Evolutionary conservation across 805 yeast genomes (phyloP).

Genomic region (Torulaspora delbrueckii): DNA sequence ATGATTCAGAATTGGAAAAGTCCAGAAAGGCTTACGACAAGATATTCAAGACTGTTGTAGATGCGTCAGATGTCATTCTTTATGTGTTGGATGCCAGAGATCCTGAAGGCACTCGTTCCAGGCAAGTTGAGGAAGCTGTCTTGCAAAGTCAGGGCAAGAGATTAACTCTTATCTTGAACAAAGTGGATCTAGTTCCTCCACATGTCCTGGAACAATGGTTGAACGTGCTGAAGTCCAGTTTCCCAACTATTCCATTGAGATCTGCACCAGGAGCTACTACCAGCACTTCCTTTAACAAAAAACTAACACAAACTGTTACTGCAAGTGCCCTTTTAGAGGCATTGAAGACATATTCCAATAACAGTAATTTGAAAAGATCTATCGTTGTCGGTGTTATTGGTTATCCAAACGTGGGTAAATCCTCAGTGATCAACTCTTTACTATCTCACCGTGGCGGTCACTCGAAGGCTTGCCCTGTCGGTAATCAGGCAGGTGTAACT

Average conservation of each 20-base stretch:
- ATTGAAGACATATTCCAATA: conserved; percentile 77
- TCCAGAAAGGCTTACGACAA: conserved; percentile 91
- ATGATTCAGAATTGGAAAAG: conserved; percentile 52
- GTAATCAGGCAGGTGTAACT: conserved; percentile 97
- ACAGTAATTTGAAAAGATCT: conserved; percentile 80
- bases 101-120: conserved; percentile 91
- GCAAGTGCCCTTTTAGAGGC: conserved; percentile 72
- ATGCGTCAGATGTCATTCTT: conserved; percentile 81
- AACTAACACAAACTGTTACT: conserved; percentile 64
- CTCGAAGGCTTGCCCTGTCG: conserved; percentile 85
- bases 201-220: conserved; percentile 81
- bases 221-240: conserved; percentile 65
- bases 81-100: conserved; percentile 97
- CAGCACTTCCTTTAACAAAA: conserved; percentile 64
- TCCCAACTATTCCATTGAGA: conserved; percentile 88
- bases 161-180: conserved; percentile 79
- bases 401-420: conserved; percentile 95
- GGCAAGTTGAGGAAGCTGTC: conserved; percentile 85
- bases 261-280: conserved; percentile 74
- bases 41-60: conserved; percentile 88
- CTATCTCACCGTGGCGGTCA: conserved; percentile 67
- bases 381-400: conserved; percentile 94
- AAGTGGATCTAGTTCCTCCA: conserved; percentile 89
- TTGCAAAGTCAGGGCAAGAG: conserved; percentile 72
- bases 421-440: conserved; percentile 87